These are phyloP conservation scores for Notholithocarpus densiflorus DNA, from an alignment of 306 rosid species.

Conservation along the genomic window DNA sequence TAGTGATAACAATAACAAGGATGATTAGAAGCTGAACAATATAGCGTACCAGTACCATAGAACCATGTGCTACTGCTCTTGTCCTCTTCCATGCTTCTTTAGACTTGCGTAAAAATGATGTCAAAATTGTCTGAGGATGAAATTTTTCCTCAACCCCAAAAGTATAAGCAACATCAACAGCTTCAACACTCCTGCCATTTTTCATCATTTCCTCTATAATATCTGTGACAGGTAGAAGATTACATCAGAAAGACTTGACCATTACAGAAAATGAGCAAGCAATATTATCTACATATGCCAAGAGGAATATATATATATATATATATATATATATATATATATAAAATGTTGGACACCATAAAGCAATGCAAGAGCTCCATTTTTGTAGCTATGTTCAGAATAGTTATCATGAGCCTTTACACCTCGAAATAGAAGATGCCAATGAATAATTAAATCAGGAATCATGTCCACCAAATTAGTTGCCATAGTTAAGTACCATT, in stretches of 20 bases:
- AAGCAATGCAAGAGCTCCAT: background rate
- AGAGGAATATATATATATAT: no score
- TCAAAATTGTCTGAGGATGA: conserved; percentile 37
- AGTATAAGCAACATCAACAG: conserved; percentile 49
- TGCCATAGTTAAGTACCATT: no score
- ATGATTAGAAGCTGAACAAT: background rate
- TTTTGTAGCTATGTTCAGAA: no score
- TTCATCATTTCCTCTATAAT: conserved; percentile 42
- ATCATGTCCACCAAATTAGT: no score
- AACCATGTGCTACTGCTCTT: conserved; percentile 30
- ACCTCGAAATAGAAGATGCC: no score
- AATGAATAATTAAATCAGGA: no score
- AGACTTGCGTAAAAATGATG: conserved; percentile 47
- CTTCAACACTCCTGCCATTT: conserved; percentile 38
- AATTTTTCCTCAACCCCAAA: conserved; percentile 54
- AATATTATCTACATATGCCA: conserved; percentile 10
- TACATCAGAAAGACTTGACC: background rate
- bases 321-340: no score
- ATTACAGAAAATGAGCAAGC: conserved; percentile 9
- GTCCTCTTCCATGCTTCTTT: conserved; percentile 49
- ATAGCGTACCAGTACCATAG: conserved; percentile 39
- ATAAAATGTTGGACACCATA: background rate
- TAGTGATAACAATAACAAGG: conserved; percentile 8
- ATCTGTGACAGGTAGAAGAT: conserved; percentile 33
- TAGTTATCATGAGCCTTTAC: no score